Percentiles rank a stretch among this genome's conserved stretches.
Conservation (phyloP, 2,329 filamentous ascomycete species). For the Colletotrichum sp. region DNA sequence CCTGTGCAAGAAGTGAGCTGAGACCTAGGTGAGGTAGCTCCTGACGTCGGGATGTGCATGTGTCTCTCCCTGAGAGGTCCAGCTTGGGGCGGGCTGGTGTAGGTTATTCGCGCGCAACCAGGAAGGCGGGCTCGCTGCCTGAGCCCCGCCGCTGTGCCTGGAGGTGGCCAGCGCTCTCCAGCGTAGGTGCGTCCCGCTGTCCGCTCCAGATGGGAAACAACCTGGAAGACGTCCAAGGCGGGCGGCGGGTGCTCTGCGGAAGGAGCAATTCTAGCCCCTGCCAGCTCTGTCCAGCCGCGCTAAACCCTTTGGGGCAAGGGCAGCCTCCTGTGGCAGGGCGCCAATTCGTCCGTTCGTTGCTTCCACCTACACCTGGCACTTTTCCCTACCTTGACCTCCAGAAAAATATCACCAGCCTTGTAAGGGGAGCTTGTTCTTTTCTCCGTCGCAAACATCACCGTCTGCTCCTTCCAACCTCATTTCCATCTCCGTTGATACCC, state of each 20-base stretch:
- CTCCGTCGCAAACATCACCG: constrained; percentile 23
- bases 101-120: background rate
- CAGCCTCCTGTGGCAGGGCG: constrained; percentile 19
- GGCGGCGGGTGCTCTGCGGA: background rate
- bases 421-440: constrained; percentile 21
- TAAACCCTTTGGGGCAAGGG: constrained; percentile 13
- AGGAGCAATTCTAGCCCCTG: constrained; percentile 14
- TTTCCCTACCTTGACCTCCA: constrained; percentile 22
- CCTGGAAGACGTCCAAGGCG: background rate
- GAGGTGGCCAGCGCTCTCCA: background rate
- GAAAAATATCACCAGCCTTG: constrained; percentile 27
- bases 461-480: constrained; percentile 16
- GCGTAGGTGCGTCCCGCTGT: background rate
- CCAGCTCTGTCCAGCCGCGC: background rate
- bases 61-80: constrained; percentile 19
- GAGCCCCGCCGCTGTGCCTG: constrained; percentile 12
- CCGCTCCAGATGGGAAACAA: background rate
- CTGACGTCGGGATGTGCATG: background rate
- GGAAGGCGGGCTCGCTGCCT: background rate
- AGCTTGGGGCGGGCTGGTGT: background rate
- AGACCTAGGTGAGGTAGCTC: background rate
- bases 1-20: background rate
- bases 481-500: constrained; percentile 25
- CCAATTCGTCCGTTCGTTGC: constrained; percentile 24
- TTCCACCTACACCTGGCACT: constrained; percentile 21